Base-by-base conservation (phyloP, 805 yeast species). In the Kodamaea kakaduensis region DNA sequence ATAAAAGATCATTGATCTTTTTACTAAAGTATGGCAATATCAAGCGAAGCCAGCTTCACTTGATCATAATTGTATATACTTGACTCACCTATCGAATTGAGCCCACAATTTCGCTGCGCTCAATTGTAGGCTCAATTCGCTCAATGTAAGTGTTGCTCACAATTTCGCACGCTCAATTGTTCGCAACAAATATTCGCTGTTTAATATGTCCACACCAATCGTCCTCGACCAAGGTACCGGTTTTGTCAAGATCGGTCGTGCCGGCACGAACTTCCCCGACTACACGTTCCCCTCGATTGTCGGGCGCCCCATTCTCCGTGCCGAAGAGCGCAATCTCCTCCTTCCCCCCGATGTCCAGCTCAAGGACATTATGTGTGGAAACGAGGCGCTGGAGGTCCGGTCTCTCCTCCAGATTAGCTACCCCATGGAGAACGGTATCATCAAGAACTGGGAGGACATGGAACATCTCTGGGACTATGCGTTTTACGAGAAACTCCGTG, bases 221-320 rank as follows among this genome's bases (percentile, higher is more conserved):
- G 98, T 93, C 50, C 85, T 93, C 50, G 98, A 93, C 68, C 97
- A 93, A 69, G 98, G 98, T 68, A 93, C 98, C 32, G 98, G 98
- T 39, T 93, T 93, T 58, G 97, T 90, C 36, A 90, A 89, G 60
- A 86, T 90, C 48, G 98, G 98, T 41, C 78, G 96, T 54, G 96
- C 94, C 23, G 97, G 97, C 20, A 84, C 88, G 48, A 93, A 93
- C 66, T 89, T 89, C 72, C 98, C 98, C 18, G 97, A 93, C 61
- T 80, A 80, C 66, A 89, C 96, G 10, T 93, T 89, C 63, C 98
- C 97, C 9, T 88, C 97, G 15, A 86, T 93, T 47, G 97, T 93
- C 13, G 98, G 98, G 32, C 77, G 98, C 52, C 98, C 98, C 17
- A 93, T 93, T 44, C 69, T 93, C 44, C 78, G 98, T 56, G 97